phyloP scores from a whole-genome alignment of 768 basidiomycete genomes.

The Tricholoma saponaceum region DNA sequence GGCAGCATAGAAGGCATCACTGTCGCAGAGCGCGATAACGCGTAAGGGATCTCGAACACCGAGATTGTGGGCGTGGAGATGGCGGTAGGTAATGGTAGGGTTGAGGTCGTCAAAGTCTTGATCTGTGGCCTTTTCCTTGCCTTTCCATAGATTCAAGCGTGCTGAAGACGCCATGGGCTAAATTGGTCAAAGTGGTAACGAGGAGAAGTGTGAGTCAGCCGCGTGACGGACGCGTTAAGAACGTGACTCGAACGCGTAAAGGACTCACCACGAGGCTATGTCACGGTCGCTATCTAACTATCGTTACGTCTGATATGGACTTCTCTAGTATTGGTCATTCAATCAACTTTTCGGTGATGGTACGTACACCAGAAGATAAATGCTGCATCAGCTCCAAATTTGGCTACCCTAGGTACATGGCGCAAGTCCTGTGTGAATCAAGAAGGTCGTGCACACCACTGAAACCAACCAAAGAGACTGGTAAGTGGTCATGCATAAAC shows the following conservation, averaged over 20 bases:
- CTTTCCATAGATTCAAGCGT: constrained; percentile 38
- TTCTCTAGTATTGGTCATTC: too few relatives aligned
- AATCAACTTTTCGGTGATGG: too few relatives aligned
- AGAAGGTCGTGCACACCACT: too few relatives aligned
- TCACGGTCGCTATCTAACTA: too few relatives aligned
- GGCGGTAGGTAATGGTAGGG: constrained; percentile 75
- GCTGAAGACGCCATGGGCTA: constrained; percentile 1
- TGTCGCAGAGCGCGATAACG: constrained; percentile 87
- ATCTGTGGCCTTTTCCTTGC: constrained; percentile 45
- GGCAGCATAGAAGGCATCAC: constrained; percentile 80
- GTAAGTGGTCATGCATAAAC: not conserved
- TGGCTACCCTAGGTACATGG: too few relatives aligned
- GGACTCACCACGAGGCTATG: too few relatives aligned
- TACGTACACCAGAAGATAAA: too few relatives aligned
- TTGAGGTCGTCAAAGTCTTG: constrained; percentile 57
- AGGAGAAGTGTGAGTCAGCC: not conserved
- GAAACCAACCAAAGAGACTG: too few relatives aligned
- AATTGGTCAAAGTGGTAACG: not conserved
- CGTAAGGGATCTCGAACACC: constrained; percentile 75
- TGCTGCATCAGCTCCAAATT: too few relatives aligned
- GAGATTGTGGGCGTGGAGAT: constrained; percentile 62
- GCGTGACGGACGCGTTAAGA: not conserved
- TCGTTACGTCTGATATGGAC: too few relatives aligned
- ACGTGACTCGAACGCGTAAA: not conserved
- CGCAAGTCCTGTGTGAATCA: too few relatives aligned